A percentile compares a stretch with the other conserved stretches of the same genome.
Evolutionary conservation across 257 asterid species (phyloP).

Genomic region (Lycium barbarum): DNA sequence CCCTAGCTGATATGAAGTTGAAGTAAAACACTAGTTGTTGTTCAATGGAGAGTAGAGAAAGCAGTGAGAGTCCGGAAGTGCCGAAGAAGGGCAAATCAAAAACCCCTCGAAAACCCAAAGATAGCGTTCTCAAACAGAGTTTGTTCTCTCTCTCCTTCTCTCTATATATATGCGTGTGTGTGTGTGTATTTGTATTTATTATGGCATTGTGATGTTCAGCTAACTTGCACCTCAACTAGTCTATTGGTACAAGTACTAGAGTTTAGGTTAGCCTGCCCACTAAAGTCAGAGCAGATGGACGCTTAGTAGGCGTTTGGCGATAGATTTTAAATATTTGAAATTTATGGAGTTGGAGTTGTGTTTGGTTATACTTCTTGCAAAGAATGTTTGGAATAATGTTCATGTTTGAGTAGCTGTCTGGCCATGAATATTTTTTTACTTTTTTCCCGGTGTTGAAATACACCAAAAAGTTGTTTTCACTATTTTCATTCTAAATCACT

Average conservation of each 20-base stretch:
- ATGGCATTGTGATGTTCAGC: neutral
- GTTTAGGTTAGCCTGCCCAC: neutral
- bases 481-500: too few relatives aligned
- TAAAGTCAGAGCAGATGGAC: neutral
- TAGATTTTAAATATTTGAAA: too few relatives aligned
- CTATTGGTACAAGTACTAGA: neutral
- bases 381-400: too few relatives aligned
- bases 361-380: too few relatives aligned
- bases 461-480: too few relatives aligned
- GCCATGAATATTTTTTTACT: too few relatives aligned
- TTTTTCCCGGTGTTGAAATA: too few relatives aligned
- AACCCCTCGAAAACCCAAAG: constrained; percentile 69
- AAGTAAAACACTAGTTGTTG: neutral
- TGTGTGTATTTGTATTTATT: too few relatives aligned
- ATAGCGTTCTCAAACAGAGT: constrained; percentile 79
- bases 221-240: neutral
- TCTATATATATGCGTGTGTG: neutral
- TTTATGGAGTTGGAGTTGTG: too few relatives aligned
- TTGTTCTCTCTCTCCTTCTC: constrained; percentile 14
- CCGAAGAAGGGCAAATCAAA: constrained; percentile 62
- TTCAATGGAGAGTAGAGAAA: constrained; percentile 56
- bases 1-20: neutral
- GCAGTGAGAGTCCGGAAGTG: constrained; percentile 59
- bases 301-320: too few relatives aligned
- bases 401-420: too few relatives aligned